A percentile compares a stretch with the other conserved stretches of the same genome.
Evolutionary conservation across 1,139 yeast species (phyloP).

Genomic region (Kurtzmaniella quercitrusa): DNA sequence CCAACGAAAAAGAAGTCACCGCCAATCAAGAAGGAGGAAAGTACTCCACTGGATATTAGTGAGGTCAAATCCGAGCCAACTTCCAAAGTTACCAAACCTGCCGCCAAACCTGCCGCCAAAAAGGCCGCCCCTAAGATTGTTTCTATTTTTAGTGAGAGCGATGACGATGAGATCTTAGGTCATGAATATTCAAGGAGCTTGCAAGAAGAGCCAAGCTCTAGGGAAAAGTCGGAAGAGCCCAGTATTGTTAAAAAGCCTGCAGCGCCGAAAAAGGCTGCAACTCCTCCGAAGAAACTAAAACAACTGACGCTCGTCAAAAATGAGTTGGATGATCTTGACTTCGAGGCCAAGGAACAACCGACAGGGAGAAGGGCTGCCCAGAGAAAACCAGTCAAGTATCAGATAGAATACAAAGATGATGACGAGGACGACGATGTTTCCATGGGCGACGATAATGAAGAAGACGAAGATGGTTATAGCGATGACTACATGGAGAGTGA

Average conservation of each 20-base stretch:
- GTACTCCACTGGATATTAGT: not conserved
- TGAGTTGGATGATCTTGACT: conserved; percentile 20
- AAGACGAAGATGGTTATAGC: conserved; percentile 9
- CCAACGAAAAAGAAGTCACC: conserved; percentile 12
- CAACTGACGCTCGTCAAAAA: conserved; percentile 9
- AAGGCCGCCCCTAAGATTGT: conserved; percentile 7
- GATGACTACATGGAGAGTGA: conserved; percentile 3
- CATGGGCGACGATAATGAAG: conserved; percentile 7
- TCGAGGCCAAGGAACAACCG: conserved; percentile 2
- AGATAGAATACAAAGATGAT: conserved; percentile 7
- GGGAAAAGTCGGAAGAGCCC: not conserved
- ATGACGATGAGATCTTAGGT: conserved; percentile 27
- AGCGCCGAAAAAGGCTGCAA: conserved; percentile 8
- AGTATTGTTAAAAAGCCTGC: conserved; percentile 4
- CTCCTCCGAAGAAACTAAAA: not conserved
- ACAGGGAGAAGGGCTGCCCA: conserved; percentile 5
- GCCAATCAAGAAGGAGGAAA: conserved; percentile 6
- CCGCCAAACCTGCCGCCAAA: conserved; percentile 6
- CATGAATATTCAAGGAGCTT: not conserved
- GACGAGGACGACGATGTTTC: conserved; percentile 5
- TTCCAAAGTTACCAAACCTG: too few species aligned
- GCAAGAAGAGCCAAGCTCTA: not conserved
- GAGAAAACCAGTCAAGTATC: conserved; percentile 6
- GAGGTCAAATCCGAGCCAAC: conserved; percentile 7
- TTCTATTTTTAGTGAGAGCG: conserved; percentile 30